Percentiles rank a stretch among this genome's conserved stretches.
phyloP scores from a whole-genome alignment of 2,329 filamentous ascomycete species.

The Cladophialophora immunda region DNA sequence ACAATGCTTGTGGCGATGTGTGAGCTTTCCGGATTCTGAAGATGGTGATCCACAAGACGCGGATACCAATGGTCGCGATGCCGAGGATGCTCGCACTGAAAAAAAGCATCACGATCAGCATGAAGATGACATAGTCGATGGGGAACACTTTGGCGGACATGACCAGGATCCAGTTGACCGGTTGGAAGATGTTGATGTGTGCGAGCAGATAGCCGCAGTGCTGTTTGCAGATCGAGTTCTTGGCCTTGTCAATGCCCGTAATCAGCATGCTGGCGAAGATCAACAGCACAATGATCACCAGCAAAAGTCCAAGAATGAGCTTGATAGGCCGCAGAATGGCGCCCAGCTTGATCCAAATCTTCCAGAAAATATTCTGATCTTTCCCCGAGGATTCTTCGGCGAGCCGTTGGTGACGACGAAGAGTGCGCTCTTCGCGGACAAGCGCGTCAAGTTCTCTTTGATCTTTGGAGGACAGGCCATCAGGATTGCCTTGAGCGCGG shows the following conservation, averaged over 20 bases:
- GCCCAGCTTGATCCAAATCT: slow-evolving; percentile 85
- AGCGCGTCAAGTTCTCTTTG: slow-evolving; percentile 87
- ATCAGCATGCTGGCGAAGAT: slow-evolving; percentile 94
- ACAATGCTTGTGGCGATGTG: slow-evolving; percentile 88
- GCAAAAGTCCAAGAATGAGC: slow-evolving; percentile 80
- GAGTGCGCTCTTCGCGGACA: slow-evolving; percentile 87
- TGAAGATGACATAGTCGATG: slow-evolving; percentile 89
- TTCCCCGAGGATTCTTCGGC: slow-evolving; percentile 81
- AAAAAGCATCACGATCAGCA: slow-evolving; percentile 82
- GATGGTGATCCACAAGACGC: slow-evolving; percentile 93
- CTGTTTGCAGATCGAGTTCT: slow-evolving; percentile 90
- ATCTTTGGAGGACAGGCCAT: slow-evolving; percentile 82
- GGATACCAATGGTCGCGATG: slow-evolving; percentile 85
- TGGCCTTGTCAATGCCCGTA: slow-evolving; percentile 94
- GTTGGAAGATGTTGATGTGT: slow-evolving; percentile 90
- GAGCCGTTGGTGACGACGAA: slow-evolving; percentile 87
- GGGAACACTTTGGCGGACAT: slow-evolving; percentile 85
- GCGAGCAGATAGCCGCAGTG: slow-evolving; percentile 92
- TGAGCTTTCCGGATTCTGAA: slow-evolving; percentile 90
- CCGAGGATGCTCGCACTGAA: slow-evolving; percentile 89
- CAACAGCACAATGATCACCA: slow-evolving; percentile 77
- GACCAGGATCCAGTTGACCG: slow-evolving; percentile 88
- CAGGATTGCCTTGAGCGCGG: slow-evolving; percentile 78
- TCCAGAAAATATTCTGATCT: slow-evolving; percentile 58
- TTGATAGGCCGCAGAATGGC: slow-evolving; percentile 88